Percentiles rank a stretch among this genome's conserved stretches.
These are phyloP conservation scores for Penstemon eatonii DNA, from an alignment of 257 asterid genomes.

Conservation along the genomic window DNA sequence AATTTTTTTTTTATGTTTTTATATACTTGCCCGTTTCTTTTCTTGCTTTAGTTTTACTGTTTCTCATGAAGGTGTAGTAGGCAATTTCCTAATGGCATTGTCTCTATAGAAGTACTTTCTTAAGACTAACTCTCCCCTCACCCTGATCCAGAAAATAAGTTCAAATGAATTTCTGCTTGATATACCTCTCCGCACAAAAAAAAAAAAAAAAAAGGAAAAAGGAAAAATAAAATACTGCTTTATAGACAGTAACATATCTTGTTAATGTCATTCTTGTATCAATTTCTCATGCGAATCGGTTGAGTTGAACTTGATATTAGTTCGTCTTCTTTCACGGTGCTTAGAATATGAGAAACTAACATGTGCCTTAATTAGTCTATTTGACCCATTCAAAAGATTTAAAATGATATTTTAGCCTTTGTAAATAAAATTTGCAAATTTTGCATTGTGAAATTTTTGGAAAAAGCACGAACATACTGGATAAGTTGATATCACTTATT, in stretches of 20 bases:
- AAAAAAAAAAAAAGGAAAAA: no score
- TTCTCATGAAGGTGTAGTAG: slow-evolving; percentile 10
- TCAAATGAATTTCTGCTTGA: no score
- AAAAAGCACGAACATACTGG: slow-evolving; percentile 4
- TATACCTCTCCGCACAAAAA: neutral
- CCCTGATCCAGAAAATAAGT: neutral
- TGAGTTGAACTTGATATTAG: neutral
- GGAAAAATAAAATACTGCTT: neutral
- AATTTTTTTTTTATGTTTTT: slow-evolving; percentile 20
- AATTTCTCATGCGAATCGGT: neutral
- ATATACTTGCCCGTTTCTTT: slow-evolving; percentile 3
- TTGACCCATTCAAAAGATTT: neutral
- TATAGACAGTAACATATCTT: neutral
- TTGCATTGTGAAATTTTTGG: slow-evolving; percentile 1
- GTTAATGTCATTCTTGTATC: neutral
- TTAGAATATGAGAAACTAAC: neutral
- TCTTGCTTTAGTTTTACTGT: slow-evolving; percentile 10
- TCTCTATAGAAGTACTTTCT: neutral
- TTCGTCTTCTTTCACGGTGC: neutral
- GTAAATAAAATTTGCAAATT: no score
- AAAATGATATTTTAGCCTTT: neutral
- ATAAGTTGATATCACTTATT: neutral
- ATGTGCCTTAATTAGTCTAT: slow-evolving; percentile 1
- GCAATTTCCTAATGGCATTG: slow-evolving; percentile 12
- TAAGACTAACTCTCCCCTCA: neutral